Evolutionary conservation across 129 eudicot species (phyloP).

Genomic region (Flaveria linearis): DNA sequence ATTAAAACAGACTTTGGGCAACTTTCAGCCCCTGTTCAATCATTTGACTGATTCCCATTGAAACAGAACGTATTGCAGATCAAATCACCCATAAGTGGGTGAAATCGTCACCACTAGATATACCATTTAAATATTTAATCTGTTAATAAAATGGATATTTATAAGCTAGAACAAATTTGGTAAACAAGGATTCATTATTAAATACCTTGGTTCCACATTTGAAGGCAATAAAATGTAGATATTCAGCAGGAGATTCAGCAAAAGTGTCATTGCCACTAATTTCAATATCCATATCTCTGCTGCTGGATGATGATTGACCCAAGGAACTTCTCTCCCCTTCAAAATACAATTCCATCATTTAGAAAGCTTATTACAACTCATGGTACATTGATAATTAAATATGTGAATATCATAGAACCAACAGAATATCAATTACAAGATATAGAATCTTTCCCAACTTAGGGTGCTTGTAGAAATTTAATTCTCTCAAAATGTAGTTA

Average conservation of each 20-base stretch:
- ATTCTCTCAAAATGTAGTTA: neutral
- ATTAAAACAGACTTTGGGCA: neutral
- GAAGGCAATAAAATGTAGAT: slow-evolving; percentile 72
- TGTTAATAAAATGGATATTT: neutral
- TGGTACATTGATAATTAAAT: neutral
- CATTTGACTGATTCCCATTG: neutral
- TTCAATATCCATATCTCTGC: slow-evolving; percentile 67
- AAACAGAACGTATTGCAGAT: neutral
- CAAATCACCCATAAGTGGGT: neutral
- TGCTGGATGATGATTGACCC: slow-evolving; percentile 60
- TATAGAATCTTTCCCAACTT: slow-evolving; percentile 4
- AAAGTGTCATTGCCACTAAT: slow-evolving; percentile 50
- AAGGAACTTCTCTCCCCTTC: slow-evolving; percentile 65
- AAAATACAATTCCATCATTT: slow-evolving; percentile 22
- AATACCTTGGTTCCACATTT: slow-evolving; percentile 90
- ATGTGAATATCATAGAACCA: neutral
- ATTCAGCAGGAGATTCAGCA: slow-evolving; percentile 65
- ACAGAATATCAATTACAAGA: slow-evolving; percentile 2
- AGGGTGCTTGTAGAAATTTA: neutral
- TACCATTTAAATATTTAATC: neutral
- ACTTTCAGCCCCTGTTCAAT: neutral
- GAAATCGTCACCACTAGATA: neutral
- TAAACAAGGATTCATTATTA: slow-evolving; percentile 17
- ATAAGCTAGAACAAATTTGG: neutral
- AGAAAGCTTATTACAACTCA: neutral